These are phyloP conservation scores for Dendrobium chrysotoxum DNA, from an alignment of 106 monocot species.

Conservation along the genomic window DNA sequence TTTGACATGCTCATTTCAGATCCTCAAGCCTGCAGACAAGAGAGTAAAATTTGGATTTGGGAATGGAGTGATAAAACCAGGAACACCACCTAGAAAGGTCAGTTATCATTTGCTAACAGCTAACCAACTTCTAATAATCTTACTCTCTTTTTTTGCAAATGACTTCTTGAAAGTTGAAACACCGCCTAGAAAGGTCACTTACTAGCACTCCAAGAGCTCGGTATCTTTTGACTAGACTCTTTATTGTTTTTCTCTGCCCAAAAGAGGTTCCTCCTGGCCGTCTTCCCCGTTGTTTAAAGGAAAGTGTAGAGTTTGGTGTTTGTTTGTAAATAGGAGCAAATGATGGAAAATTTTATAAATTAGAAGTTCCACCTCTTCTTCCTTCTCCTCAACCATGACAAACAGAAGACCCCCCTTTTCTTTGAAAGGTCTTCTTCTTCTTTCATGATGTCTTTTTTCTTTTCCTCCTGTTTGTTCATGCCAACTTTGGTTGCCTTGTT, in stretches of 20 bases:
- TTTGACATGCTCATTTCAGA: constrained; percentile 45
- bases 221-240: background rate
- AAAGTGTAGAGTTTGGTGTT: background rate
- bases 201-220: background rate
- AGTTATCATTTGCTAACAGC: background rate
- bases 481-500: too few species aligned
- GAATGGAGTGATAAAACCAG: background rate
- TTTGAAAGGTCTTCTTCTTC: too few species aligned
- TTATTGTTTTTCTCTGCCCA: background rate
- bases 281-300: background rate
- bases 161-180: background rate
- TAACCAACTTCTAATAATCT: too few species aligned
- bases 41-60: constrained; percentile 17
- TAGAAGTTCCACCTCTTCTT: too few species aligned
- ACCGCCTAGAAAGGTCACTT: background rate
- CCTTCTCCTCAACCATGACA: too few species aligned
- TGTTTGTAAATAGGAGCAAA: background rate
- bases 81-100: background rate
- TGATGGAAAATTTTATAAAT: background rate
- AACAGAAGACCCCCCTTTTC: too few species aligned
- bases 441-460: too few species aligned
- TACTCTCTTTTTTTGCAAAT: too few species aligned
- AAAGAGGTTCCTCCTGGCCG: background rate
- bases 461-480: too few species aligned
- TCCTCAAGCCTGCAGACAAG: constrained; percentile 46